These are phyloP conservation scores for Dillenia suffruticosa DNA, from an alignment of 164 flowering plant species.

Conservation along the genomic window DNA sequence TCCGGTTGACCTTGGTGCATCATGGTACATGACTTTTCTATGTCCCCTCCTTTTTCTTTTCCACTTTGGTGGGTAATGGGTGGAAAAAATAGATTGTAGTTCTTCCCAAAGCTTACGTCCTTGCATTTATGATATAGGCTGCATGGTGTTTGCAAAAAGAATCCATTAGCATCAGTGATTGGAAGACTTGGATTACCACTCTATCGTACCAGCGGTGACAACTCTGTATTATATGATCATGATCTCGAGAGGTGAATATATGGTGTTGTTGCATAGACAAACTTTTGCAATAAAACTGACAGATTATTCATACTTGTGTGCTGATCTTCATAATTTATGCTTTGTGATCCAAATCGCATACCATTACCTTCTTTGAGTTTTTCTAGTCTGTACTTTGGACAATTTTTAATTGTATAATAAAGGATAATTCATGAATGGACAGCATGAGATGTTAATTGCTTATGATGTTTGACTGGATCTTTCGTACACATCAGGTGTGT, in stretches of 20 bases:
- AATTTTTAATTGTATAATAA: too few relatives aligned
- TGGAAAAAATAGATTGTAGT: not conserved
- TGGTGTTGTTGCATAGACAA: too few relatives aligned
- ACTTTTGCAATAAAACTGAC: too few relatives aligned
- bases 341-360: too few relatives aligned
- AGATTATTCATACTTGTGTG: too few relatives aligned
- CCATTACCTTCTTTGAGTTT: too few relatives aligned
- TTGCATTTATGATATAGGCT: constrained; percentile 47
- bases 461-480: too few relatives aligned
- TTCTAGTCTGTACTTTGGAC: too few relatives aligned
- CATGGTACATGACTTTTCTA: constrained; percentile 46
- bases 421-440: too few relatives aligned
- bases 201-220: constrained; percentile 95
- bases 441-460: too few relatives aligned
- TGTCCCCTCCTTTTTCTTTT: not conserved
- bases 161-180: constrained; percentile 90
- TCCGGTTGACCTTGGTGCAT: constrained; percentile 92
- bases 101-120: not conserved
- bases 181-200: constrained; percentile 81
- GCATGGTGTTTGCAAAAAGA: constrained; percentile 94
- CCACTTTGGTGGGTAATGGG: not conserved
- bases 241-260: constrained; percentile 76
- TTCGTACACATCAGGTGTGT: too few relatives aligned
- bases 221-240: constrained; percentile 96
- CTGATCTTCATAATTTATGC: too few relatives aligned